These are phyloP conservation scores for Sisymbrium irio DNA, from an alignment of 345 rosid species.

Conservation along the genomic window DNA sequence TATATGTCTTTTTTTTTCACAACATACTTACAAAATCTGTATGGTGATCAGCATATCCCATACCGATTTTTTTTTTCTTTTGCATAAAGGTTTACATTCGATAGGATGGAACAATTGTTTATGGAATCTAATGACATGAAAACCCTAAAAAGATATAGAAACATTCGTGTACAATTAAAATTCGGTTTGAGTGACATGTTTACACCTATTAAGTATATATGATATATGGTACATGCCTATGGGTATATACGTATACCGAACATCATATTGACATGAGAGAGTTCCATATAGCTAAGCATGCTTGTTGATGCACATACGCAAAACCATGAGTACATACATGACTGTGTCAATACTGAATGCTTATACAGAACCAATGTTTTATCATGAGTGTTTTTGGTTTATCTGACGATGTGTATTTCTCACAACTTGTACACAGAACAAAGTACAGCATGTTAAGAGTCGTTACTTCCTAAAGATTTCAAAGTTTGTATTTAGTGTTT, in stretches of 20 bases:
- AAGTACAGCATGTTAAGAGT: neutral
- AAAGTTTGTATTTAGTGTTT: neutral
- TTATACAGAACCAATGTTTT: neutral
- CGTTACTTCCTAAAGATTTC: constrained; percentile 9
- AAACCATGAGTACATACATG: neutral
- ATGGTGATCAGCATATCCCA: neutral
- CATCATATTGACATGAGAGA: neutral
- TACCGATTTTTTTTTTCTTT: neutral
- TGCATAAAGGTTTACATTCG: neutral
- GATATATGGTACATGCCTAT: neutral
- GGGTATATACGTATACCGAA: neutral
- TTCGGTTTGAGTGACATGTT: neutral
- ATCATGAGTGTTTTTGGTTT: neutral
- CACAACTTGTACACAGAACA: constrained; percentile 7
- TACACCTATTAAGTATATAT: constrained; percentile 1
- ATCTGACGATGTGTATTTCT: constrained; percentile 2
- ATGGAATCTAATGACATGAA: neutral
- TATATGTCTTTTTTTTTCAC: neutral
- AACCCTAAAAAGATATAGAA: neutral
- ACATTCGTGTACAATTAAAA: neutral
- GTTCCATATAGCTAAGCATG: constrained; percentile 6
- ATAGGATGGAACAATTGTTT: neutral
- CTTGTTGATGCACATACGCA: neutral
- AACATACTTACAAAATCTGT: neutral
- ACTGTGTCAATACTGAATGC: neutral